phyloP scores from a whole-genome alignment of 2,329 filamentous ascomycete species.

The Xylaria sp. region DNA sequence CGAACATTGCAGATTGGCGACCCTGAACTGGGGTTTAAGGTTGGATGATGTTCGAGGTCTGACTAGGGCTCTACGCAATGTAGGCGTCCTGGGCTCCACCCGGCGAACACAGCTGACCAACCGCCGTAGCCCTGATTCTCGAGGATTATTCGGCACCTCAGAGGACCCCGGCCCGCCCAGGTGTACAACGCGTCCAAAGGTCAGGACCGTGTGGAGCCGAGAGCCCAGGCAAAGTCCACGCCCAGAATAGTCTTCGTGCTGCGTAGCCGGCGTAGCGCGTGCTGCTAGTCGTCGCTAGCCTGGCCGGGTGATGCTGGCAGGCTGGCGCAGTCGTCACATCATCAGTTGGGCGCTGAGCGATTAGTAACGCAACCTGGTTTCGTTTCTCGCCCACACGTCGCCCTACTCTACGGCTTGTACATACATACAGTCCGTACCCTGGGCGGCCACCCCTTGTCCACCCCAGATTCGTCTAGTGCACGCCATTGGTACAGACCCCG shows the following conservation, averaged over 20 bases:
- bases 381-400: no score
- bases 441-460: slow-evolving; percentile 21
- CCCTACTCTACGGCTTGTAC: no score
- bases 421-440: neutral
- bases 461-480: slow-evolving; percentile 28
- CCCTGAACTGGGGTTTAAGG: neutral
- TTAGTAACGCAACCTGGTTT: no score
- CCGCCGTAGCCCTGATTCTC: neutral
- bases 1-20: neutral
- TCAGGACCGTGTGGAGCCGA: neutral
- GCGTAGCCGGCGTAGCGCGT: neutral
- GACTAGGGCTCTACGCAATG: neutral
- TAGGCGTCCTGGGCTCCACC: neutral
- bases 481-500: slow-evolving; percentile 28
- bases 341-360: no score
- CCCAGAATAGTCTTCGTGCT: neutral
- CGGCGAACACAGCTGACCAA: neutral
- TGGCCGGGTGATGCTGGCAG: neutral
- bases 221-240: neutral
- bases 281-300: neutral
- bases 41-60: neutral
- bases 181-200: neutral
- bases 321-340: neutral
- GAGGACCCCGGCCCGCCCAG: neutral
- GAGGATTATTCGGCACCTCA: neutral